Percentiles rank a stretch among this genome's conserved stretches.
These are phyloP conservation scores for Quercus alba DNA, from an alignment of 306 rosid species.

Conservation along the genomic window DNA sequence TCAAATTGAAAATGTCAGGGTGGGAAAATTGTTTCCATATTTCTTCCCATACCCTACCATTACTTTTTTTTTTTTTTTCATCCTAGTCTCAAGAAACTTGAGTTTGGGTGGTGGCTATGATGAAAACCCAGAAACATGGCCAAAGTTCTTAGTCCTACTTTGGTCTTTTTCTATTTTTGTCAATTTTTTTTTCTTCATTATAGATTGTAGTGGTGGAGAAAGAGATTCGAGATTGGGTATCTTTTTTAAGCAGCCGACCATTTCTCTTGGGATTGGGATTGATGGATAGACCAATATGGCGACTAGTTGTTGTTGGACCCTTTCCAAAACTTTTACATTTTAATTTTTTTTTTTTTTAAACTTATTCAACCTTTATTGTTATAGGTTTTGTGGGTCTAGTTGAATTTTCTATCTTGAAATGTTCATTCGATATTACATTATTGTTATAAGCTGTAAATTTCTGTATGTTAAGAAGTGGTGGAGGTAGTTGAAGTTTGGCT, in stretches of 20 bases:
- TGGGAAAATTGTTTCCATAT: conserved; percentile 33
- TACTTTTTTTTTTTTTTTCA: conserved; percentile 1
- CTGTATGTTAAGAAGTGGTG: conserved; percentile 7
- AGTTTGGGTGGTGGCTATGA: conserved; percentile 38
- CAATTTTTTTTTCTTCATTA: not conserved
- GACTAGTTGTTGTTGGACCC: conserved; percentile 11
- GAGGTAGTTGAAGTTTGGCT: not conserved
- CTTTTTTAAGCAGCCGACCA: conserved; percentile 24
- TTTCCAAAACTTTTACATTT: not conserved
- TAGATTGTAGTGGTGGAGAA: conserved; percentile 20
- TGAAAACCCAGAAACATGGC: conserved; percentile 31
- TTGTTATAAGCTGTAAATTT: conserved; percentile 20
- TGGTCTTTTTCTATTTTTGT: not conserved
- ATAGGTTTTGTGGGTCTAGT: conserved; percentile 14
- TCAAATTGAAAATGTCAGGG: conserved; percentile 21
- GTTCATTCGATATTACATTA: not conserved
- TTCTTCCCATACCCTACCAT: conserved; percentile 20
- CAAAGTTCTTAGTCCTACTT: conserved; percentile 26
- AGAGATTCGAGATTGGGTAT: conserved; percentile 21
- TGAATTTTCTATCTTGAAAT: conserved; percentile 1
- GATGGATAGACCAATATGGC: conserved; percentile 14
- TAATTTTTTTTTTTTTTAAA: not conserved
- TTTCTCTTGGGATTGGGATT: conserved; percentile 19
- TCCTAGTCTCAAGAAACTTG: conserved; percentile 42
- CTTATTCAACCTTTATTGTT: not conserved